Evolutionary conservation across 257 asterid species (phyloP), one percentile per base, ranked within the genome.

Genomic region (Cruciata laevipes): DNA sequence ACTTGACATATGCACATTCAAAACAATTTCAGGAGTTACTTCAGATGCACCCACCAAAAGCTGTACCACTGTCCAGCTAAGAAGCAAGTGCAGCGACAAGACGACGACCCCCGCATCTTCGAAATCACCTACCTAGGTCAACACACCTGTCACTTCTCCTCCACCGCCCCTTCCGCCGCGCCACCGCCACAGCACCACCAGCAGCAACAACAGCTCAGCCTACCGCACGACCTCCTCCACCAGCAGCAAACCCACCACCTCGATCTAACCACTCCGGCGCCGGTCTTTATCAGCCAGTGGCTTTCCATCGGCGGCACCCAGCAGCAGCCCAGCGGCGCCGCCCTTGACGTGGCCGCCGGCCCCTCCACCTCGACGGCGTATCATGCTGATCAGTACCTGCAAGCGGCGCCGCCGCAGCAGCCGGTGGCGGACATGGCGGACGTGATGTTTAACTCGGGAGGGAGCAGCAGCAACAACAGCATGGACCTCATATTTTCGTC

Each of bases 341-440:
- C 12, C 42, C 38, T 30, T 31, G n/a, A 51, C 11, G 8, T 2
- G 21, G 57, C 23, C 57, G 74, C 72, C 0, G 83, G 77, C 16
- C 67, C 87, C 9, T 72, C 83, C 44, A 16, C 75, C 56, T n/a
- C 77, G 18, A 35, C 24, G 11, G 91, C n/a, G n/a, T n/a, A n/a
- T n/a, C n/a, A n/a, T n/a, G n/a, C n/a, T n/a, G n/a, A n/a, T n/a
- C n/a, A 81, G 4, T 74, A 76, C 66, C 77, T 61, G 44, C 65
- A 61, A 7, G 55, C 55, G 13, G 55, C 55, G 13, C 65, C 31
- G 65, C 44, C n/a, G 47, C 44, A 18, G 68, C 86, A 65, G 60
- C 87, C 85, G 24, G 95, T 91, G 83, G 83, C 85, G 35, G 90
- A 87, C 49, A 77, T 91, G 96, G 98, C 96, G 0, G 95, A 89